Percentiles rank a stretch among this genome's conserved stretches.
Evolutionary conservation across 768 basidiomycete genomes (phyloP).

Genomic region (Hygrophoropsis aurantiaca): DNA sequence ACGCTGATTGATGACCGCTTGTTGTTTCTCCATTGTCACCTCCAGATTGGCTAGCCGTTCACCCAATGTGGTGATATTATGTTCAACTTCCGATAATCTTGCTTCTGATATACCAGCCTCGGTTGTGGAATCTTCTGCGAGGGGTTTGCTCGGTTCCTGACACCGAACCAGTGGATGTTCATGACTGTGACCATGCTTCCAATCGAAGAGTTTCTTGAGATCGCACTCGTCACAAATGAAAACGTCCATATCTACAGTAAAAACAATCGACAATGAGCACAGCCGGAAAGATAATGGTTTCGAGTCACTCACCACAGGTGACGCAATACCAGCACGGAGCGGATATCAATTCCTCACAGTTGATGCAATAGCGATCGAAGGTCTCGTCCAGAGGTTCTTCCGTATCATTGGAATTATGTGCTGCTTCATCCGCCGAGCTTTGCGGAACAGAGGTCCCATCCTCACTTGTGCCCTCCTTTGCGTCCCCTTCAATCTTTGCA

Average conservation of each 20-base stretch:
- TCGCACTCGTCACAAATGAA: constrained; percentile 5
- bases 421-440: too few species aligned
- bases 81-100: not conserved
- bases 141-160: not conserved
- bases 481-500: too few species aligned
- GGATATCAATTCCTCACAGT: not conserved
- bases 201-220: not conserved
- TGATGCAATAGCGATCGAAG: constrained; percentile 1
- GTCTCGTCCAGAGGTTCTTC: not conserved
- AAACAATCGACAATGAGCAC: too few species aligned
- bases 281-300: too few species aligned
- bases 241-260: constrained; percentile 2
- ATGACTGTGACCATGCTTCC: not conserved
- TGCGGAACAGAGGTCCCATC: too few species aligned
- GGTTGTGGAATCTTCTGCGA: not conserved
- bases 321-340: constrained; percentile 3
- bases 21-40: not conserved
- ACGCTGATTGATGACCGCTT: not conserved
- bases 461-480: too few species aligned
- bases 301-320: constrained; percentile 1
- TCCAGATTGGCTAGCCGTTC: constrained; percentile 2
- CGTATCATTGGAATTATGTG: too few species aligned
- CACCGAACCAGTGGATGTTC: constrained; percentile 4
- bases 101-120: not conserved
- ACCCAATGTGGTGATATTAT: constrained; percentile 1